Evolutionary conservation across 2,329 filamentous ascomycete genomes (phyloP).

Genomic region (Microthyrium microscopicum): DNA sequence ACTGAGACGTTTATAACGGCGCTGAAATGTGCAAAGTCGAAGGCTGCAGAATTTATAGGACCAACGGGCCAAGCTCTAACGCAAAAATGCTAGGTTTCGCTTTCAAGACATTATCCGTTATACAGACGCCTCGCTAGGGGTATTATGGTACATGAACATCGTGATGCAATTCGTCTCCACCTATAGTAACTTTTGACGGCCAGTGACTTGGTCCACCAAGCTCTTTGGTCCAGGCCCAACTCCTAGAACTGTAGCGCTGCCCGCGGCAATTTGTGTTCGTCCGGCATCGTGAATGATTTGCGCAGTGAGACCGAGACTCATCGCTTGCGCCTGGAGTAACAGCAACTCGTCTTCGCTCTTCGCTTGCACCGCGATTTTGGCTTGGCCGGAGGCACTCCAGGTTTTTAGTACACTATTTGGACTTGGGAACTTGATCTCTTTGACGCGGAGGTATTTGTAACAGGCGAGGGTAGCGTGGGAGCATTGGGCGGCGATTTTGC

Average conservation of each 20-base stretch:
- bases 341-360: slow-evolving; percentile 59
- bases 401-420: slow-evolving; percentile 53
- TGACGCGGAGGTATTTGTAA: slow-evolving; percentile 57
- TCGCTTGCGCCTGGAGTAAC: slow-evolving; percentile 62
- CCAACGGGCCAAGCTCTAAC: neutral
- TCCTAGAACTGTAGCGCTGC: slow-evolving; percentile 82
- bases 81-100: slow-evolving; percentile 1
- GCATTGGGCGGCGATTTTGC: slow-evolving; percentile 93
- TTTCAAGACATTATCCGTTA: too few relatives aligned
- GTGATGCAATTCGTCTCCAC: too few relatives aligned
- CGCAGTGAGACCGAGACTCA: slow-evolving; percentile 70
- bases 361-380: slow-evolving; percentile 82
- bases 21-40: neutral
- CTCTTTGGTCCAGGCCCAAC: slow-evolving; percentile 61
- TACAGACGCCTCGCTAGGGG: too few relatives aligned
- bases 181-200: slow-evolving; percentile 66
- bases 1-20: slow-evolving; percentile 5
- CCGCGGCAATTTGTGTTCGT: slow-evolving; percentile 85
- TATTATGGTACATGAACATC: too few relatives aligned
- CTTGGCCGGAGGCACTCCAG: slow-evolving; percentile 78
- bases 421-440: slow-evolving; percentile 16
- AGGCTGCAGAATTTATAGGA: neutral
- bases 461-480: slow-evolving; percentile 93
- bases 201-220: slow-evolving; percentile 72
- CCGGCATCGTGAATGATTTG: slow-evolving; percentile 92